Evolutionary conservation across 352 stramenopile species (phyloP).

Genomic region (Pilasporangium apinafurcum): DNA sequence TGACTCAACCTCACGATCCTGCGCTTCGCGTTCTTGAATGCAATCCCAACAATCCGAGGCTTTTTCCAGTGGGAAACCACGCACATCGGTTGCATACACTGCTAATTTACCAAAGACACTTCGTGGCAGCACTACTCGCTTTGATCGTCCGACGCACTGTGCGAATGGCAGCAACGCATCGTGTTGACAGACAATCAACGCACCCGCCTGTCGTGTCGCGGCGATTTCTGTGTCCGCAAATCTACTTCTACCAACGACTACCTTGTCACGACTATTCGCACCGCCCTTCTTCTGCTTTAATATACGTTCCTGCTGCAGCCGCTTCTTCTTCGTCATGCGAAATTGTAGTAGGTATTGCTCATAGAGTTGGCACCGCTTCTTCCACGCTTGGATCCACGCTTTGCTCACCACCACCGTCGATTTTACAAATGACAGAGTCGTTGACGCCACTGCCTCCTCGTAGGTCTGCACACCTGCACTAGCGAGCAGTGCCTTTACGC

Average conservation of each 20-base stretch:
- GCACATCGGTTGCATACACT: conserved; percentile 49
- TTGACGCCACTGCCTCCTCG: conserved; percentile 26
- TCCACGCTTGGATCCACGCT: conserved; percentile 68
- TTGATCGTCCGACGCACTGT: conserved; percentile 54
- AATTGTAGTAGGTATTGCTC: conserved; percentile 79
- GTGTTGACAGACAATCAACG: conserved; percentile 67
- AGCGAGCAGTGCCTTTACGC: conserved; percentile 49
- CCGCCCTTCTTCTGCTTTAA: conserved; percentile 15
- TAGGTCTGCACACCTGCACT: conserved; percentile 20
- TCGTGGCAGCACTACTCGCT: conserved; percentile 47
- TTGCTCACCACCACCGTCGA: conserved; percentile 58
- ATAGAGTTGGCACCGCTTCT: conserved; percentile 58
- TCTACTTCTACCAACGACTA: too few relatives aligned
- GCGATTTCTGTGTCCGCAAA: conserved; percentile 16
- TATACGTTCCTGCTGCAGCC: conserved; percentile 29
- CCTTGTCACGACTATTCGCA: neutral
- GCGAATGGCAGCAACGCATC: conserved; percentile 38
- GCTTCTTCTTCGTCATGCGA: conserved; percentile 57
- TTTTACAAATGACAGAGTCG: conserved; percentile 16
- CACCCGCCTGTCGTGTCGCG: conserved; percentile 25
- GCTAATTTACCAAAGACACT: conserved; percentile 37
- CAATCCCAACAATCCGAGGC: conserved; percentile 57
- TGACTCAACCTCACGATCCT: conserved; percentile 43
- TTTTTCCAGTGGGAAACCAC: conserved; percentile 42
- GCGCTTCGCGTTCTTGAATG: conserved; percentile 40